phyloP scores from a whole-genome alignment of 306 rosid genomes.

The Dalbergia cultrata region DNA sequence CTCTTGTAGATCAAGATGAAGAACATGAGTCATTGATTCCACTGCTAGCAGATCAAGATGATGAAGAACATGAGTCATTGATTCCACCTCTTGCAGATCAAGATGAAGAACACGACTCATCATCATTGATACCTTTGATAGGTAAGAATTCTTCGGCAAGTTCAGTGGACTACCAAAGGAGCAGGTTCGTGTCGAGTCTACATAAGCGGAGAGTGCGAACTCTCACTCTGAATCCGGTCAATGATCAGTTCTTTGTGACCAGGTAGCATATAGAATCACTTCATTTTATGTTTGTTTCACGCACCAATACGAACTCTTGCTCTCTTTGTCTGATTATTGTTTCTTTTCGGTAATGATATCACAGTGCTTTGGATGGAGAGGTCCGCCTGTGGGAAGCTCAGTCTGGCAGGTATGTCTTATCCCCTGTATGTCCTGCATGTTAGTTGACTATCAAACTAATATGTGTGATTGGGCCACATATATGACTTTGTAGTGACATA shows the following conservation, averaged over 20 bases:
- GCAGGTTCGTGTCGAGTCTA: constrained; percentile 63
- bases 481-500: too few relatives aligned
- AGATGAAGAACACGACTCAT: too few relatives aligned
- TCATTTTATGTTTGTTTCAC: background rate
- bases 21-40: too few relatives aligned
- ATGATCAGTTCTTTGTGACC: constrained; percentile 80
- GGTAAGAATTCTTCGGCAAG: constrained; percentile 57
- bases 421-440: background rate
- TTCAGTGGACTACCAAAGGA: constrained; percentile 46
- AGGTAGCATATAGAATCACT: constrained; percentile 55
- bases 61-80: too few relatives aligned
- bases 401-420: constrained; percentile 60
- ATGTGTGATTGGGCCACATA: too few relatives aligned
- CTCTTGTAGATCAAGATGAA: too few relatives aligned
- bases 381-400: constrained; percentile 84
- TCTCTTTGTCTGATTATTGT: constrained; percentile 32
- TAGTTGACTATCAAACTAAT: background rate
- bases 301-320: too few relatives aligned
- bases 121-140: constrained; percentile 59
- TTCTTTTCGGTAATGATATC: constrained; percentile 47
- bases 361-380: constrained; percentile 88
- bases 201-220: constrained; percentile 75
- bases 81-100: too few relatives aligned
- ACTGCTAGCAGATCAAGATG: too few relatives aligned
- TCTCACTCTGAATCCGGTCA: constrained; percentile 71